Evolutionary conservation across 2,329 filamentous ascomycete species (phyloP).

Genomic region (Aplosporella prunicola): DNA sequence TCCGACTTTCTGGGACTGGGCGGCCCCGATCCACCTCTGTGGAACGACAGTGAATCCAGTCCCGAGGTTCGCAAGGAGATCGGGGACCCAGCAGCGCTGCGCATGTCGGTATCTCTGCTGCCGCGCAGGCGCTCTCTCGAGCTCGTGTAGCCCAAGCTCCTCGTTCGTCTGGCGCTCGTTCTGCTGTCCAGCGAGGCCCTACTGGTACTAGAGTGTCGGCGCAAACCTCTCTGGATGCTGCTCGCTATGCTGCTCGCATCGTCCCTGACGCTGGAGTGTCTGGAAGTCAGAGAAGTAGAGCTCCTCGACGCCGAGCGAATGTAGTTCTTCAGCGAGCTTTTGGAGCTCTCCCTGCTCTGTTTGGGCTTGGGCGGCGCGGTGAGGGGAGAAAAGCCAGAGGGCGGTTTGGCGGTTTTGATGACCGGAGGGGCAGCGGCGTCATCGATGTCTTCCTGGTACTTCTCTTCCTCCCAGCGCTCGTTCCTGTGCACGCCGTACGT

Average conservation of each 20-base stretch:
- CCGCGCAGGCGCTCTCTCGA: slow-evolving; percentile 59
- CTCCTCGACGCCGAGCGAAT: slow-evolving; percentile 33
- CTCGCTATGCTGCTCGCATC: slow-evolving; percentile 29
- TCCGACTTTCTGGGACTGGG: background rate
- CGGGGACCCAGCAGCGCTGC: background rate
- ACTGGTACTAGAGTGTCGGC: slow-evolving; percentile 22
- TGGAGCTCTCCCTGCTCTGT: slow-evolving; percentile 32
- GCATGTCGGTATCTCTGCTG: slow-evolving; percentile 22
- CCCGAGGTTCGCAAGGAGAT: background rate
- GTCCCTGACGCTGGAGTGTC: slow-evolving; percentile 17
- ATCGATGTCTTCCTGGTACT: slow-evolving; percentile 37
- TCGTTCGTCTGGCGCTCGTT: slow-evolving; percentile 31
- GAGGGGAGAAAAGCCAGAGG: slow-evolving; percentile 62
- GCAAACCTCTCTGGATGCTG: slow-evolving; percentile 28
- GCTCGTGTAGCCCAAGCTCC: slow-evolving; percentile 62
- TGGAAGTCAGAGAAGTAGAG: slow-evolving; percentile 26
- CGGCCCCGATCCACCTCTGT: background rate
- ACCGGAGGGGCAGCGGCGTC: slow-evolving; percentile 58
- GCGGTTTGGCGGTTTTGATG: slow-evolving; percentile 37
- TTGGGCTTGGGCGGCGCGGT: slow-evolving; percentile 53
- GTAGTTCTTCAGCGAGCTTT: slow-evolving; percentile 48
- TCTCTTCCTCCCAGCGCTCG: slow-evolving; percentile 40
- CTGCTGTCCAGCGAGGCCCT: slow-evolving; percentile 22
- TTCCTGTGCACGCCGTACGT: slow-evolving; percentile 60
- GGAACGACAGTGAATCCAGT: background rate